Base-by-base conservation (phyloP, 2,329 filamentous ascomycete species). In the Fusarium brachygibbosum region DNA sequence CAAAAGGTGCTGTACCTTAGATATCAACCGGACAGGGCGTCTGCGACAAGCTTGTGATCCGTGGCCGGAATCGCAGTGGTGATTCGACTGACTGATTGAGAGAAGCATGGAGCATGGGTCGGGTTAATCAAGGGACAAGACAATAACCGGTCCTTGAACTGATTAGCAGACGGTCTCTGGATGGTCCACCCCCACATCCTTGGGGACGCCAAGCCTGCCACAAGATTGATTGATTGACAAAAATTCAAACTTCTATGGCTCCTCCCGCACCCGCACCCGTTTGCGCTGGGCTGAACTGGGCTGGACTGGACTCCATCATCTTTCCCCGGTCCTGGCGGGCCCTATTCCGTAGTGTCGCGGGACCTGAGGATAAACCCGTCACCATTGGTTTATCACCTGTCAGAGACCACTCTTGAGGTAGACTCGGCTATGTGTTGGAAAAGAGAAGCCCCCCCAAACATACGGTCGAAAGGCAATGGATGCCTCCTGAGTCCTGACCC, bases 11-110 rank as follows among this genome's bases (percentile, higher is more conserved):
- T 42, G 40, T 23, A 25, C 23, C 45, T 34, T 25, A n/a, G 48
- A 29, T 51, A 54, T 54, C 31, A 54, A 46, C 50, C 52, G 49
- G 41, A 52, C 53, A 66, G 67, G 69, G 59, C 66, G 54, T 45
- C 48, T 54, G 54, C 61, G 23, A 25, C 23, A 25, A 62, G 63
- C 50, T 64, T 64, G 57, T 59, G 60, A 67, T 70, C 60, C 71
- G 61, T 68, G 70, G 70, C 55, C 57, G 51, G 54, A 63, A 55
- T 69, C 44, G 52, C 66, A 63, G 50, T 67, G 56, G 21, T 72
- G 71, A 73, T 73, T 71, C 69, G 71, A 73, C 73, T 71, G 70
- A 73, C 49, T 54, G 37, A 31, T 52, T 53, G 19, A 38, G 23
- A 49, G 63, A 72, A 41, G 62, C 58, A 52, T 11, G 28, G 23